Conservation (phyloP, 2,329 filamentous ascomycete genomes). For the Fusarium cicatricum region DNA sequence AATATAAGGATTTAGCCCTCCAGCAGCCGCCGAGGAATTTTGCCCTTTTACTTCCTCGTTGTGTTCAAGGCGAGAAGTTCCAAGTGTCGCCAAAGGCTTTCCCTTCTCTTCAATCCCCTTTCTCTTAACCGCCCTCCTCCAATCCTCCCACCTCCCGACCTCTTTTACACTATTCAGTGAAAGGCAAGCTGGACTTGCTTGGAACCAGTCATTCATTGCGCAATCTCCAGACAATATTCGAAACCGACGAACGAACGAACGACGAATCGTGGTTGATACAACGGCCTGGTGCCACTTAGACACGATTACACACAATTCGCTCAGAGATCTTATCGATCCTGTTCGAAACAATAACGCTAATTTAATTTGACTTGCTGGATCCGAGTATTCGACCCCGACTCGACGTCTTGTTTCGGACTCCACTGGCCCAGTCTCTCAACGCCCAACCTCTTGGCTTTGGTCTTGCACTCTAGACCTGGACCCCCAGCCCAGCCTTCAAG, state of each 20-base stretch:
- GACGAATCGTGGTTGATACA: slow-evolving; percentile 42
- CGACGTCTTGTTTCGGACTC: neutral
- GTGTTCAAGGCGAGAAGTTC: slow-evolving; percentile 55
- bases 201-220: slow-evolving; percentile 59
- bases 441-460: slow-evolving; percentile 38
- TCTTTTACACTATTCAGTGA: slow-evolving; percentile 49
- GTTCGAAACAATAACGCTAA: slow-evolving; percentile 42
- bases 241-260: slow-evolving; percentile 30
- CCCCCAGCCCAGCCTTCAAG: slow-evolving; percentile 30
- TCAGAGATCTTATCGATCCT: slow-evolving; percentile 39
- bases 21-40: slow-evolving; percentile 52
- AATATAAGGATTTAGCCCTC: slow-evolving; percentile 67
- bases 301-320: slow-evolving; percentile 32
- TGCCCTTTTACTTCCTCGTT: slow-evolving; percentile 51
- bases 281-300: slow-evolving; percentile 40
- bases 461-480: slow-evolving; percentile 34
- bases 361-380: slow-evolving; percentile 43
- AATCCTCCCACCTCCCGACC: slow-evolving; percentile 40
- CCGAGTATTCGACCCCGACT: slow-evolving; percentile 36
- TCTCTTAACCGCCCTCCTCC: slow-evolving; percentile 46
- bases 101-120: slow-evolving; percentile 52
- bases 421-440: slow-evolving; percentile 34
- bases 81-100: slow-evolving; percentile 59
- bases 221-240: slow-evolving; percentile 34
- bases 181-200: slow-evolving; percentile 70